These are phyloP conservation scores for Populus davidiana DNA, from an alignment of 345 rosid species.

Conservation along the genomic window DNA sequence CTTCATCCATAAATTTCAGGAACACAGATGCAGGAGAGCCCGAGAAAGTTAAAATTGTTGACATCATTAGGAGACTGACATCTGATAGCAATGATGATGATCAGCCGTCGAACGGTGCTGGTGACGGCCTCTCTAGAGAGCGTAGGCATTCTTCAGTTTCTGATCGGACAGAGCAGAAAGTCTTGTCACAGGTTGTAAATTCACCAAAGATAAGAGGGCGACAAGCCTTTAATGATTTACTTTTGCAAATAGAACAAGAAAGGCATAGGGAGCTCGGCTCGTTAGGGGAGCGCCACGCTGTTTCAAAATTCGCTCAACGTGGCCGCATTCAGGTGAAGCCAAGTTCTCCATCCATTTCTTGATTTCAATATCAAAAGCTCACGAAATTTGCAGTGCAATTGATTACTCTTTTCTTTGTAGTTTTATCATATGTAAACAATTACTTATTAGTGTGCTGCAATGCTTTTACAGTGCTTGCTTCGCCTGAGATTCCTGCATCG, in stretches of 20 bases:
- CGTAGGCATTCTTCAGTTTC: slow-evolving; percentile 14
- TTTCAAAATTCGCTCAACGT: slow-evolving; percentile 64
- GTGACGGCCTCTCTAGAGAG: slow-evolving; percentile 25
- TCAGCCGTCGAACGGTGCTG: slow-evolving; percentile 11
- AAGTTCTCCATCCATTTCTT: neutral
- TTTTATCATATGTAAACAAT: neutral
- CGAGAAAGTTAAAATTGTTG: slow-evolving; percentile 58
- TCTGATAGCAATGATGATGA: slow-evolving; percentile 17
- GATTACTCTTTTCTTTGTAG: neutral
- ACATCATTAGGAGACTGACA: slow-evolving; percentile 56
- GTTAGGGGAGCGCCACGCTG: slow-evolving; percentile 46
- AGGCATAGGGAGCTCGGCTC: slow-evolving; percentile 49
- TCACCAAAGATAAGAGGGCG: slow-evolving; percentile 70
- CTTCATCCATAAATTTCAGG: slow-evolving; percentile 2
- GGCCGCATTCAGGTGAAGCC: slow-evolving; percentile 72
- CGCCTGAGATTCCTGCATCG: slow-evolving; percentile 57
- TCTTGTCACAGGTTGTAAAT: slow-evolving; percentile 29
- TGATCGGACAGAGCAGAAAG: slow-evolving; percentile 33
- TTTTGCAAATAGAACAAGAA: slow-evolving; percentile 52
- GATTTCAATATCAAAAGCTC: neutral
- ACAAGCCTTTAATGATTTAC: slow-evolving; percentile 73
- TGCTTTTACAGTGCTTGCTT: slow-evolving; percentile 52
- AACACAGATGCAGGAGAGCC: slow-evolving; percentile 36
- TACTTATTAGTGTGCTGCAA: neutral
- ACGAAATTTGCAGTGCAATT: neutral